Evolutionary conservation across 1,139 yeast genomes (phyloP).

Genomic region (Candida neerlandica): DNA sequence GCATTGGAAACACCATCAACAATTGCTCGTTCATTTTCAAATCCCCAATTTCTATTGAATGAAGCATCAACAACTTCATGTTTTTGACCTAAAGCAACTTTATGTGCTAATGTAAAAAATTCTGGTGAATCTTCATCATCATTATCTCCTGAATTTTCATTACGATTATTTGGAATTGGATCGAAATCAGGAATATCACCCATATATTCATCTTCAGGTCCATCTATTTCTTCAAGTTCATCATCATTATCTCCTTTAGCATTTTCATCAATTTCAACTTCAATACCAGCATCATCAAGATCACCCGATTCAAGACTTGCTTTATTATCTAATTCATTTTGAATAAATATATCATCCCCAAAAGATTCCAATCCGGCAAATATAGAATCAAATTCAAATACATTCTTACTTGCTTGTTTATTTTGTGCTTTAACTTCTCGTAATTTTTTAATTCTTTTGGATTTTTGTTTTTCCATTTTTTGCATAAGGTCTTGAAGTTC

Average conservation of each 20-base stretch:
- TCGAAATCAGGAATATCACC: slow-evolving; percentile 36
- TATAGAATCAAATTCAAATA: slow-evolving; percentile 75
- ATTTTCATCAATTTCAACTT: slow-evolving; percentile 1
- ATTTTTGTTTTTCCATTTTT: slow-evolving; percentile 67
- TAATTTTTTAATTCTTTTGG: slow-evolving; percentile 65
- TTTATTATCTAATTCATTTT: slow-evolving; percentile 1
- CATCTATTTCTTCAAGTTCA: slow-evolving; percentile 3
- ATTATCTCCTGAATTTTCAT: too few relatives aligned
- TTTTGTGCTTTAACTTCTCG: slow-evolving; percentile 1
- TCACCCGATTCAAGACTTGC: not conserved
- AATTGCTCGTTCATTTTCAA: slow-evolving; percentile 1
- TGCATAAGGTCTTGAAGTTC: slow-evolving; percentile 70
- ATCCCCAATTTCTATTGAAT: slow-evolving; percentile 3
- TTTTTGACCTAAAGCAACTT: slow-evolving; percentile 87
- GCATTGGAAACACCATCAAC: slow-evolving; percentile 3
- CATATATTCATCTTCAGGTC: slow-evolving; percentile 24
- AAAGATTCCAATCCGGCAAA: slow-evolving; percentile 54
- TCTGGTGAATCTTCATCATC: slow-evolving; percentile 31
- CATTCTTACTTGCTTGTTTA: slow-evolving; percentile 67
- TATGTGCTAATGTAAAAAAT: slow-evolving; percentile 95
- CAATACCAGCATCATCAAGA: slow-evolving; percentile 3
- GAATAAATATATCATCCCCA: slow-evolving; percentile 37
- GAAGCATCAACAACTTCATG: slow-evolving; percentile 79
- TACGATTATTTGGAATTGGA: too few relatives aligned
- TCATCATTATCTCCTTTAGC: not conserved